Base-by-base conservation (phyloP, 2,329 filamentous ascomycete genomes). In the Trichoderma sp. region DNA sequence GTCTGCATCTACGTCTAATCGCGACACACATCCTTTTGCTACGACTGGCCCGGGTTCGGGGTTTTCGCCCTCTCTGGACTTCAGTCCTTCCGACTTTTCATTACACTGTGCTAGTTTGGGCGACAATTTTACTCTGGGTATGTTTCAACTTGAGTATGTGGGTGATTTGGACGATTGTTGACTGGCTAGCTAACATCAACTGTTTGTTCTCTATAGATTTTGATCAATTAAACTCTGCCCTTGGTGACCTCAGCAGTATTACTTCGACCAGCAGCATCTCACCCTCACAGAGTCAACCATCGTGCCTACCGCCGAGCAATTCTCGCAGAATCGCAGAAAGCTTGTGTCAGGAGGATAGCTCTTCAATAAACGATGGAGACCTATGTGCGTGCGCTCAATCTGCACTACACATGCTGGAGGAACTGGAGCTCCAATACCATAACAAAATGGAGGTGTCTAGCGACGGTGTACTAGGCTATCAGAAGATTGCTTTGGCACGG, bases 381-480 rank as follows among this genome's bases (percentile, higher is more conserved):
- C 18, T 71, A 2, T 71, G 68, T 4, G 27, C 56, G 6, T 71
- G 68, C n/a, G 68, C 68, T 3, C 68, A 71, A 16, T 71, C 68
- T 24, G 68, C 68, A 8, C 38, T 71, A 2, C 68, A 71, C 18
- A 71, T 71, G 68, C 59, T 71, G 11, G 68, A 71, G 9, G 68
- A 71, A 14, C 68, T 71, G 9, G 68, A 71, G 16, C n/a, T 63
- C 8, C 68, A 71, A 33, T 63, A 35, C 16, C 35, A 71, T 14
- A 71, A 33, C n/a, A 35, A 14, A 3, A 21, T 63, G 8, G 68
- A 71, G 16, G 68, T 63, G 11, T 63, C 56, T 18, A 50, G 68
- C 27, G 59, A 71, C 24, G 18, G 35, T 11, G 18, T 71, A 2
- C 68, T 71, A 1, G 68, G 68, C 0, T 71, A 71, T 12, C 68